These are phyloP conservation scores for Adansonia madagascariensis DNA, from an alignment of 441 rosid species.

Conservation along the genomic window DNA sequence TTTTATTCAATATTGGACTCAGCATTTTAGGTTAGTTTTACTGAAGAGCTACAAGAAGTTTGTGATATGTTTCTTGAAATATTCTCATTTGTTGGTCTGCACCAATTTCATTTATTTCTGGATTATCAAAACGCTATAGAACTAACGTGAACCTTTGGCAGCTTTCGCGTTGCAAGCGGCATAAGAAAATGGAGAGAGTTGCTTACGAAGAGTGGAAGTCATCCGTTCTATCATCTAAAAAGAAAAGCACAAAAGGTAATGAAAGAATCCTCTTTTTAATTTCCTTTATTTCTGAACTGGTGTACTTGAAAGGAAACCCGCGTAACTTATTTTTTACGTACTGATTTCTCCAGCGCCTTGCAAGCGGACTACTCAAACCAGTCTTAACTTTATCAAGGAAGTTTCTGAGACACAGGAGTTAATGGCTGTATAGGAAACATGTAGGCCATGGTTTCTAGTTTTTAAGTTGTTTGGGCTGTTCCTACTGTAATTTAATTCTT, in stretches of 20 bases:
- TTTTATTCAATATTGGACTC: neutral
- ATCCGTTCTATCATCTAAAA: conserved; percentile 56
- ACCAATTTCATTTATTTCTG: neutral
- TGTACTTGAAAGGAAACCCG: neutral
- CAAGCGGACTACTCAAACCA: conserved; percentile 65
- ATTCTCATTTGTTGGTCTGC: neutral
- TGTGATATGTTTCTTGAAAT: neutral
- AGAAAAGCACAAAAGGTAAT: conserved; percentile 54
- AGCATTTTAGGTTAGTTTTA: neutral
- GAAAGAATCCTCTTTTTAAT: neutral
- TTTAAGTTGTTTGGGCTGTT: neutral
- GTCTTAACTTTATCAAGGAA: conserved; percentile 58
- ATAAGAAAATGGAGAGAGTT: conserved; percentile 57
- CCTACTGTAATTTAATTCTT: neutral
- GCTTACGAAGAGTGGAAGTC: conserved; percentile 87
- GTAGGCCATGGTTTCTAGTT: neutral
- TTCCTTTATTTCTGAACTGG: neutral
- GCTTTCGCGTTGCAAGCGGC: conserved; percentile 70
- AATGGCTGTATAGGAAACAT: conserved; percentile 42
- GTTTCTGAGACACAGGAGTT: conserved; percentile 41
- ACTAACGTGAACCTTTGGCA: conserved; percentile 33
- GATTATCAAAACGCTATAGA: neutral
- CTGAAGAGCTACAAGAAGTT: neutral
- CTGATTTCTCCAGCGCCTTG: conserved; percentile 43
- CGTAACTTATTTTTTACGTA: neutral